Conservation (phyloP, 768 basidiomycete species). For the Asterophora lycoperdoides region DNA sequence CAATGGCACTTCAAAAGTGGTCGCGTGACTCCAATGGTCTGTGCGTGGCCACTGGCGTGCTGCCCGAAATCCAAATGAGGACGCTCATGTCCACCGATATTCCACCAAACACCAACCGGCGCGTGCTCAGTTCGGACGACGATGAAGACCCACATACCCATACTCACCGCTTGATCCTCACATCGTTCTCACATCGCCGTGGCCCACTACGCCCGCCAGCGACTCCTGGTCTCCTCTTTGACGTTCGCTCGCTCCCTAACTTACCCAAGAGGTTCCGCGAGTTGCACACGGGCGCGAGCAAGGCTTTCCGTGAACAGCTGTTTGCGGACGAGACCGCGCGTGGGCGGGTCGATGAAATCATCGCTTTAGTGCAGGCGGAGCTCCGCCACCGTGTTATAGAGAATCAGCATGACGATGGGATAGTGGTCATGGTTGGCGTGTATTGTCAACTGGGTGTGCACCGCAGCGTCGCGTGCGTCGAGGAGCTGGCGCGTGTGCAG, state of each 20-base stretch:
- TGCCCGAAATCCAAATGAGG: too few relatives aligned
- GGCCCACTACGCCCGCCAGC: slow-evolving; percentile 5
- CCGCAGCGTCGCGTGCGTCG: slow-evolving; percentile 12
- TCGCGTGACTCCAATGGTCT: too few relatives aligned
- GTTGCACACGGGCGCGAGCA: slow-evolving; percentile 1
- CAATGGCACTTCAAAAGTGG: too few relatives aligned
- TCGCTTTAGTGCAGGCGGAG: background rate
- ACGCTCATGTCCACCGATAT: too few relatives aligned
- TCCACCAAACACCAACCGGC: slow-evolving; percentile 2
- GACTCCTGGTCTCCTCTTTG: slow-evolving; percentile 6
- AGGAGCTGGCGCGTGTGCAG: slow-evolving; percentile 5
- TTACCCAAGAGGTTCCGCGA: slow-evolving; percentile 1
- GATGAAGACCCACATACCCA: background rate
- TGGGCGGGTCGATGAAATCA: background rate
- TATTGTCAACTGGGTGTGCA: slow-evolving; percentile 11
- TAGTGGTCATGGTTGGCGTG: background rate
- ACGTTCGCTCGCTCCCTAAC: slow-evolving; percentile 11
- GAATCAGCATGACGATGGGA: background rate
- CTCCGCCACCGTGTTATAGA: background rate
- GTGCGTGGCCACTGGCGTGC: too few relatives aligned
- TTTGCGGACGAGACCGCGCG: background rate
- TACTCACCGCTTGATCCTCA: background rate
- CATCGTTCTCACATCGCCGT: slow-evolving; percentile 9
- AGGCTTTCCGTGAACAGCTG: background rate
- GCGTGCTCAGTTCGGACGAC: background rate